phyloP scores from a whole-genome alignment of 2,329 filamentous ascomycete genomes.

The Thelonectria rubi region DNA sequence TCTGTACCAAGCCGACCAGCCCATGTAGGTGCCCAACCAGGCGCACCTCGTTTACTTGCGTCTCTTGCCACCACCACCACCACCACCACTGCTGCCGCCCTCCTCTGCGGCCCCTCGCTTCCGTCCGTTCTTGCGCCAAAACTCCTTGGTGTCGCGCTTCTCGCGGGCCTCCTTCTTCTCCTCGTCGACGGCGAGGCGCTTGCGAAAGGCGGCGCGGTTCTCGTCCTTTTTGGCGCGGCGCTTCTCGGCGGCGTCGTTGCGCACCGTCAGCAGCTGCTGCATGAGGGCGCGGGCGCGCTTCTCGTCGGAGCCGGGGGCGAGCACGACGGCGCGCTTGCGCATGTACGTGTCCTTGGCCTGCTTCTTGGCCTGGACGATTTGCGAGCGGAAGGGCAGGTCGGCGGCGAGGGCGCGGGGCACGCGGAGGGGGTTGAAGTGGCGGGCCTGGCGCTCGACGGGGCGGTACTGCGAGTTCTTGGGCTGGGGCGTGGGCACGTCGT shows the following conservation, averaged over 20 bases:
- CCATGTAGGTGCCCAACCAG: neutral
- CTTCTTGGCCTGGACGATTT: constrained; percentile 83
- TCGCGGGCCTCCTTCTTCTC: constrained; percentile 89
- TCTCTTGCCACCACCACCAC: constrained; percentile 48
- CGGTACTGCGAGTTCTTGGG: constrained; percentile 88
- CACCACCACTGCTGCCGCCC: constrained; percentile 34
- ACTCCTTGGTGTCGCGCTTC: constrained; percentile 92
- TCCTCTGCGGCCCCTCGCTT: constrained; percentile 61
- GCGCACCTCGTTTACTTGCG: constrained; percentile 37
- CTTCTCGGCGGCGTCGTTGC: constrained; percentile 91
- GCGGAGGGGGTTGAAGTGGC: constrained; percentile 81
- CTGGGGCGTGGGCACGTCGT: constrained; percentile 79
- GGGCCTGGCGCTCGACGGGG: constrained; percentile 68
- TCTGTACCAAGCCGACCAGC: constrained; percentile 13
- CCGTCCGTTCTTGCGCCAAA: constrained; percentile 89
- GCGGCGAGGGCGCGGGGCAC: constrained; percentile 84
- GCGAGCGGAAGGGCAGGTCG: constrained; percentile 89
- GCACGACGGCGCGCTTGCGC: constrained; percentile 93
- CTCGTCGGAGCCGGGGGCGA: constrained; percentile 83
- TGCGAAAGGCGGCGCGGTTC: constrained; percentile 79
- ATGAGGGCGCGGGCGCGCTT: constrained; percentile 87
- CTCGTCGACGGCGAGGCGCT: constrained; percentile 81
- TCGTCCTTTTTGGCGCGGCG: constrained; percentile 87
- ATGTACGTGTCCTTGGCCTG: constrained; percentile 87
- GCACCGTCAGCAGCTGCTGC: constrained; percentile 89